These are phyloP conservation scores for Ceratocystis cubensis DNA, from an alignment of 2,329 filamentous ascomycete species.

Conservation along the genomic window DNA sequence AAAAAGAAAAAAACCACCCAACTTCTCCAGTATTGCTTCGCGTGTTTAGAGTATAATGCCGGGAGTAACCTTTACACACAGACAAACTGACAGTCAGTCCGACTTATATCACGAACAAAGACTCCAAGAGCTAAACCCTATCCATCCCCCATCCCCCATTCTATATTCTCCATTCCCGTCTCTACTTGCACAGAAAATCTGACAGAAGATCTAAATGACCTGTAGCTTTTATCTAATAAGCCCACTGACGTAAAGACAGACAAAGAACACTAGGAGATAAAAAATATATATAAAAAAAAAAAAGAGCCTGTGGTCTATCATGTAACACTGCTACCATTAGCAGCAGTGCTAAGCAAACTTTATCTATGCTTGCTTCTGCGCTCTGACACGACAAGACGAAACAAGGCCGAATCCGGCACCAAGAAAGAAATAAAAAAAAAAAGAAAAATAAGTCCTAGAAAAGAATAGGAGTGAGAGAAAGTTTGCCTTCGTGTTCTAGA, in stretches of 20 bases:
- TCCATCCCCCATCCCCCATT: neutral
- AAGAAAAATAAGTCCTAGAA: too few species aligned
- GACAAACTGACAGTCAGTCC: conserved; percentile 1
- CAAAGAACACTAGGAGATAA: too few species aligned
- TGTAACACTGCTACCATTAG: neutral
- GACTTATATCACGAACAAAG: neutral
- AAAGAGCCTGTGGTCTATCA: neutral
- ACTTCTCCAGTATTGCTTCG: neutral
- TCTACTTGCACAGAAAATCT: neutral
- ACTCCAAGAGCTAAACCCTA: neutral
- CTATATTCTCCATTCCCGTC: neutral
- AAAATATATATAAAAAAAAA: neutral
- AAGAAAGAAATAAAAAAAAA: too few species aligned
- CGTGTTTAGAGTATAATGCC: neutral
- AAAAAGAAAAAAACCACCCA: neutral
- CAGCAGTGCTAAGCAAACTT: neutral
- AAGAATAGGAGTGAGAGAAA: too few species aligned
- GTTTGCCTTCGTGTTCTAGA: too few species aligned
- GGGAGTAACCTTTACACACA: conserved; percentile 7
- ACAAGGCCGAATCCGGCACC: too few species aligned
- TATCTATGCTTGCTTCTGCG: neutral
- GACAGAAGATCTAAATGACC: neutral
- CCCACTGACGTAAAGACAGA: too few species aligned
- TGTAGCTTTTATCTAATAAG: neutral
- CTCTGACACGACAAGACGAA: neutral